Conservation (phyloP, 202 grass and related monocot species). For the Digitaria exilis region DNA sequence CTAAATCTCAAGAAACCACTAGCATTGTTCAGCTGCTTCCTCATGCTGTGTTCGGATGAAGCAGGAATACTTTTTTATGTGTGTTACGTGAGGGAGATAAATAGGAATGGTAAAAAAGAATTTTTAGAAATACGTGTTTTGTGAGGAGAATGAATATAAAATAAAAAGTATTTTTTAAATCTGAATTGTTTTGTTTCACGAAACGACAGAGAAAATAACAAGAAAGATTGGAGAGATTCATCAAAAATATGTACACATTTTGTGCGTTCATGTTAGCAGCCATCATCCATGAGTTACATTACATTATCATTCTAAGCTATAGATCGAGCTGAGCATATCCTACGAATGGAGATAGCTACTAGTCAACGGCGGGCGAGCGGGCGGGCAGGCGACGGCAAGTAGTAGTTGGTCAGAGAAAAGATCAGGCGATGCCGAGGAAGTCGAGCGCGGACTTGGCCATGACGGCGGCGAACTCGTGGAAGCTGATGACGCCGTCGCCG, state of each 20-base stretch:
- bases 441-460: constrained; percentile 85
- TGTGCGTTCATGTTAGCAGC: neutral
- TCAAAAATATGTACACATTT: constrained; percentile 19
- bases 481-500: constrained; percentile 81
- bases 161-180: too few relatives aligned
- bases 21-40: neutral
- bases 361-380: neutral
- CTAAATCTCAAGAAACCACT: neutral
- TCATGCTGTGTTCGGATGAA: too few relatives aligned
- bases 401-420: neutral
- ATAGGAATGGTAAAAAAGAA: too few relatives aligned
- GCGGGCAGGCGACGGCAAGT: neutral
- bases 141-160: too few relatives aligned
- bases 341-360: neutral
- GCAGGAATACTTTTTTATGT: too few relatives aligned
- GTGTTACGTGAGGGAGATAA: too few relatives aligned
- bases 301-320: neutral
- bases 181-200: too few relatives aligned
- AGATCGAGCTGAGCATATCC: neutral
- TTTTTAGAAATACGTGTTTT: too few relatives aligned
- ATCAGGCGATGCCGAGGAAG: constrained; percentile 72
- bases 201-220: neutral
- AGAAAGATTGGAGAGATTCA: neutral
- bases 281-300: neutral
- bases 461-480: constrained; percentile 68